Evolutionary conservation across 805 yeast species (phyloP).

Genomic region (Myxozyma lipomycoides): DNA sequence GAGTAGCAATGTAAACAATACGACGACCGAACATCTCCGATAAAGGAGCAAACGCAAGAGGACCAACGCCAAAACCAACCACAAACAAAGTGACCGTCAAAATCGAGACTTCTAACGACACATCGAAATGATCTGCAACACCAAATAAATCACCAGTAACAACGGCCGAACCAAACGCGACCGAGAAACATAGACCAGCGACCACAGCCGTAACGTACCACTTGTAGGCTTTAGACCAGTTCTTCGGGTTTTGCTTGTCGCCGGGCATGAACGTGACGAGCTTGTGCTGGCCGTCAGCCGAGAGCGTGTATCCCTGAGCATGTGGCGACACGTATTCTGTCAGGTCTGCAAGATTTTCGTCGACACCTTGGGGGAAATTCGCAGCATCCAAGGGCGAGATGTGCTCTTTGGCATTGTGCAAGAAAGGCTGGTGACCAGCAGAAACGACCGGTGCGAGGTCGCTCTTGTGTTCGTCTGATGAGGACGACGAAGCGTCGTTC

Average conservation of each 20-base stretch:
- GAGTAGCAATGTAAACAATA: conserved; percentile 49
- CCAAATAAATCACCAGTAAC: conserved; percentile 61
- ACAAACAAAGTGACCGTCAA: conserved; percentile 56
- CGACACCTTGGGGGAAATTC: conserved; percentile 29
- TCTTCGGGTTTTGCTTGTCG: conserved; percentile 36
- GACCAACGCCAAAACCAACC: conserved; percentile 59
- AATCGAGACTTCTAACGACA: conserved; percentile 58
- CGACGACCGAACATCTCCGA: conserved; percentile 58
- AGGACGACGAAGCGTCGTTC: background rate
- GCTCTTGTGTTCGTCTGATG: background rate
- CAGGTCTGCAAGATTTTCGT: conserved; percentile 26
- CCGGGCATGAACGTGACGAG: conserved; percentile 29
- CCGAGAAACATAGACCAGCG: conserved; percentile 54
- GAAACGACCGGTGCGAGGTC: no score
- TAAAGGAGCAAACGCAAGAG: conserved; percentile 55
- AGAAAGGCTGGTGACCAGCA: conserved; percentile 24
- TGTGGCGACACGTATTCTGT: conserved; percentile 27
- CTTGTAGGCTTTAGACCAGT: conserved; percentile 47
- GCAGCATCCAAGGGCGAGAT: conserved; percentile 29
- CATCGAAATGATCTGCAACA: conserved; percentile 45
- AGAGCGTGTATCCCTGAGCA: conserved; percentile 21
- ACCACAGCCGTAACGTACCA: conserved; percentile 55
- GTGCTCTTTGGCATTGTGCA: conserved; percentile 16
- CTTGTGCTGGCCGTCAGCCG: conserved; percentile 20
- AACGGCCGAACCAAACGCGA: conserved; percentile 65